A percentile compares a stretch with the other conserved stretches of the same genome.
These are phyloP conservation scores for Pigoraptor vietnamica DNA, from an alignment of 78 protist genomes.

Conservation along the genomic window DNA sequence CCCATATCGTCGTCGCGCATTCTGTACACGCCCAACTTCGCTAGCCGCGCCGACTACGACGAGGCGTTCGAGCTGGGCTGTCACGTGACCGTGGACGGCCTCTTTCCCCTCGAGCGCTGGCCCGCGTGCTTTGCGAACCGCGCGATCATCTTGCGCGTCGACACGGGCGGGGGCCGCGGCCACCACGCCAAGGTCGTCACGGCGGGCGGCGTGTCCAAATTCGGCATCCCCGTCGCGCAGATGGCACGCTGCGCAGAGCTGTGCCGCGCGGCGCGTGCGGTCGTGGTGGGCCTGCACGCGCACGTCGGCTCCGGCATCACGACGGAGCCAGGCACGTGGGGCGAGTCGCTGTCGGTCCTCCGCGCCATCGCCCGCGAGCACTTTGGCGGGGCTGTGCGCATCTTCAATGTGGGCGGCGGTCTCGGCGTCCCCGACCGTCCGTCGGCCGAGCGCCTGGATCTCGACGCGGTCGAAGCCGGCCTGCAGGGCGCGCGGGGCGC, in stretches of 20 bases:
- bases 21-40: constrained; percentile 19
- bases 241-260: not conserved
- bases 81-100: constrained; percentile 12
- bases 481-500: too few species aligned
- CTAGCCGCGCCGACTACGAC: not conserved
- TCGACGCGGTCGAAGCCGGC: not conserved
- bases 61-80: not conserved
- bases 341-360: not conserved
- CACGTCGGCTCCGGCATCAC: constrained; percentile 9
- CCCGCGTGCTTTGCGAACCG: not conserved
- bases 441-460: not conserved
- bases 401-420: constrained; percentile 15
- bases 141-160: not conserved
- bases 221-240: not conserved
- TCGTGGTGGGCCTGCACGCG: constrained; percentile 8
- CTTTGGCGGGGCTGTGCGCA: not conserved
- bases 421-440: not conserved
- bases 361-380: not conserved
- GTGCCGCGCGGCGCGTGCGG: not conserved
- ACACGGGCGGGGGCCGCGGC: not conserved
- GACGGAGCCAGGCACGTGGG: not conserved
- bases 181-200: constrained; percentile 19
- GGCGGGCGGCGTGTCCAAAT: not conserved
- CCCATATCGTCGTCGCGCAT: not conserved
- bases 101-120: not conserved